Conservation (phyloP, 176 grass and related monocot species). For the Tuctoria greenei region DNA sequence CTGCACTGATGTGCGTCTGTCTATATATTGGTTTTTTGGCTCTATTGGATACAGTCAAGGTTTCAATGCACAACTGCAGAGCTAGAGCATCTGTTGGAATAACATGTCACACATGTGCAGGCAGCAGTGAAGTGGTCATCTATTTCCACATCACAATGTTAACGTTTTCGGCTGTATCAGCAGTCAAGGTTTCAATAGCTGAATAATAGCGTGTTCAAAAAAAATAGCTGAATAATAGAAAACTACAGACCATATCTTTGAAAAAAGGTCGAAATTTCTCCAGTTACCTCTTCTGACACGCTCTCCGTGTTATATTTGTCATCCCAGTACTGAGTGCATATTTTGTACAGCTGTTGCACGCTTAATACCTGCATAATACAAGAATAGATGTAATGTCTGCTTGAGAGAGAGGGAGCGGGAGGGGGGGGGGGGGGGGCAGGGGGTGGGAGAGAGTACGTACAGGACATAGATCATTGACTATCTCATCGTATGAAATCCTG, state of each 20-base stretch:
- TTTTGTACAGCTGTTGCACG: slow-evolving; percentile 90
- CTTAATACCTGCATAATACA: slow-evolving; percentile 68
- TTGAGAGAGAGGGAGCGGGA: background rate
- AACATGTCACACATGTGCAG: no score
- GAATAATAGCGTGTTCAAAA: no score
- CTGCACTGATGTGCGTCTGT: no score
- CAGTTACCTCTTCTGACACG: slow-evolving; percentile 74
- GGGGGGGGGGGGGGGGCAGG: background rate
- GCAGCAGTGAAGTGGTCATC: background rate
- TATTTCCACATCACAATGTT: background rate
- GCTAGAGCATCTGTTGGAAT: no score
- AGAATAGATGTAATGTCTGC: background rate
- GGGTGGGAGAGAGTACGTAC: slow-evolving; percentile 39
- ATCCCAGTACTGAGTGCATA: slow-evolving; percentile 96
- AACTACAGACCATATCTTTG: background rate
- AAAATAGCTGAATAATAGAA: background rate
- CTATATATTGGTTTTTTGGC: no score
- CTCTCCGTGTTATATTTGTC: slow-evolving; percentile 95
- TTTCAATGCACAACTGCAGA: no score
- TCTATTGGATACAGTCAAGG: no score
- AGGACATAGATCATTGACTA: slow-evolving; percentile 76
- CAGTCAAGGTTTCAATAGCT: no score
- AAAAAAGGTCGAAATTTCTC: background rate
- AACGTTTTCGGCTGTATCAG: background rate
- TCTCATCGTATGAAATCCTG: slow-evolving; percentile 88